Base-by-base conservation (phyloP, 148 eudicot genomes). In the Simmondsia chinensis region DNA sequence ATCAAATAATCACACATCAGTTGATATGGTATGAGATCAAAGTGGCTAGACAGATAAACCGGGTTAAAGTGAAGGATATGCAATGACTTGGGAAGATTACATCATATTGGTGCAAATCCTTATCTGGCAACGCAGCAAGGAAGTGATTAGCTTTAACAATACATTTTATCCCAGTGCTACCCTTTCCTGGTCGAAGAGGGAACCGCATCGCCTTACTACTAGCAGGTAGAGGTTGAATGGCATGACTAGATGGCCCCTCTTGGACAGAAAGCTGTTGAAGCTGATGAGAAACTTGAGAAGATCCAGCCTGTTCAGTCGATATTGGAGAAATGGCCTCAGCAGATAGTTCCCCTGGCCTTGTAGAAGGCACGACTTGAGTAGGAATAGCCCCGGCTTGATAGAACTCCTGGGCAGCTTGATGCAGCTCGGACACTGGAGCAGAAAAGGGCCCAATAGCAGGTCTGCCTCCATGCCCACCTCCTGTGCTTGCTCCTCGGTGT, bases 131-230 rank as follows among this genome's bases (percentile, higher is more conserved):
- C 48, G 76, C 88, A 35, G 95, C 97, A 46, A 84, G 78, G 46
- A 89, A 89, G 61, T 89, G 97, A 46, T 89, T 89, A 14, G 97
- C 97, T 60, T 86, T 91, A 24, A 91, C 97, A 33, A 85, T 64
- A 28, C 93, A 79, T 52, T 46, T 70, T 18, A 9, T 37, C 9
- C 97, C 97, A 42, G 46, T 43, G 51, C 61, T 79, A 11, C 97
- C 97, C 66, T 79, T 79, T 5, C 97, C 97, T n/a, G 97, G 97
- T 16, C 97, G 81, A 18, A 66, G 69, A 32, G 97, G 97, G 46
- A 79, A 91, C 58, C 82, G 61, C 58, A 91, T 40, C 20, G 95
- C 63, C 66, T 91, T 85, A 69, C 94, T 82, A 16, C 95, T 85
- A 41, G 57, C 55, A 50, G 82, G 78, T 9, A 59, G 52, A 36